Percentiles rank a stretch among this genome's conserved stretches.
These are phyloP conservation scores for Diaporthe sp. DNA, from an alignment of 2,329 filamentous ascomycete genomes.

Conservation along the genomic window DNA sequence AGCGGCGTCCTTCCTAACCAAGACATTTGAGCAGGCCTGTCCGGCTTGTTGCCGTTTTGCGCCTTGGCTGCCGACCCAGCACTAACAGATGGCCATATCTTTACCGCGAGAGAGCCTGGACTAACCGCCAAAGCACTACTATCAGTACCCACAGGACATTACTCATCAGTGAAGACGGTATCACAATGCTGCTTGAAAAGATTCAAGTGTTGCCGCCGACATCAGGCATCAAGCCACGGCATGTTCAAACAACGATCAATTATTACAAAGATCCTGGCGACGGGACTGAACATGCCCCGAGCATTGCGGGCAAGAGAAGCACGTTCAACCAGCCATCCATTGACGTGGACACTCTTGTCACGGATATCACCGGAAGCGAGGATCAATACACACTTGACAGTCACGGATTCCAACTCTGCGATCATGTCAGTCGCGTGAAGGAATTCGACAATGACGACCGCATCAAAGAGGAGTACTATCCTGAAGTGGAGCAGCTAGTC, in stretches of 20 bases:
- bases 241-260: slow-evolving; percentile 45
- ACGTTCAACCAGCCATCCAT: slow-evolving; percentile 9
- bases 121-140: no score
- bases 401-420: slow-evolving; percentile 15
- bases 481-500: neutral
- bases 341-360: neutral
- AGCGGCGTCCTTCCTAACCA: slow-evolving; percentile 7
- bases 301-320: slow-evolving; percentile 36
- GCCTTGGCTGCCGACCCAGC: neutral
- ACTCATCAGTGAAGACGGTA: neutral
- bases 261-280: slow-evolving; percentile 48
- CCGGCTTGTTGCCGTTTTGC: slow-evolving; percentile 19
- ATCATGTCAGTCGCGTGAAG: neutral
- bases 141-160: neutral
- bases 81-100: neutral
- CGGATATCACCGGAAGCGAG: slow-evolving; percentile 14
- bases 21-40: neutral
- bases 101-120: neutral
- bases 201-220: neutral
- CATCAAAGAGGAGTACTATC: slow-evolving; percentile 16
- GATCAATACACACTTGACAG: slow-evolving; percentile 5
- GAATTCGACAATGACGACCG: slow-evolving; percentile 3
- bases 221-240: neutral
- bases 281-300: slow-evolving; percentile 44
- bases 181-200: slow-evolving; percentile 1